A percentile compares a stretch with the other conserved stretches of the same genome.
Evolutionary conservation across 2,329 filamentous ascomycete species (phyloP).

Genomic region (Bipolaris zeicola): DNA sequence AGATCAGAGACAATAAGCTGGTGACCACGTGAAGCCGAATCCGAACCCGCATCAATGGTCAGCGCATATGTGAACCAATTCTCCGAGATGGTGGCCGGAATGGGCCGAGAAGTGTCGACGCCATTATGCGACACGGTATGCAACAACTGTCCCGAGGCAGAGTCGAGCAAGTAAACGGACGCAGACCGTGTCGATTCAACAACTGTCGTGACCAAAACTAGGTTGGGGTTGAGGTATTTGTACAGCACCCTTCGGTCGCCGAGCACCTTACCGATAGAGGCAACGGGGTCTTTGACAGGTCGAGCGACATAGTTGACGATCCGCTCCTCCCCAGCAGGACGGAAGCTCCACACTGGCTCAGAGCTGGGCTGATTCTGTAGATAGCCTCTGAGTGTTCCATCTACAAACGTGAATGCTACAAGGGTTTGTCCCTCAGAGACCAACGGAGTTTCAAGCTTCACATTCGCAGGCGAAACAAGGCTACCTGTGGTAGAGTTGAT

Average conservation of each 20-base stretch:
- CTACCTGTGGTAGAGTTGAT: conserved; percentile 45
- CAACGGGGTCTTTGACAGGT: conserved; percentile 80
- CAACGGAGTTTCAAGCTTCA: conserved; percentile 18
- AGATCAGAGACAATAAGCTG: conserved; percentile 86
- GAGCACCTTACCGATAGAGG: conserved; percentile 92
- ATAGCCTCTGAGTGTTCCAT: conserved; percentile 43
- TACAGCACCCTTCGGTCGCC: conserved; percentile 93
- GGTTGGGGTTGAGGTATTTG: conserved; percentile 93
- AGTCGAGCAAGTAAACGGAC: conserved; percentile 81
- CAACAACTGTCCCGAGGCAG: conserved; percentile 80
- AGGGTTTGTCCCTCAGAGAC: conserved; percentile 30
- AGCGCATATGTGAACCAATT: conserved; percentile 95
- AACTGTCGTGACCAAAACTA: conserved; percentile 74
- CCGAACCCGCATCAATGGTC: conserved; percentile 58
- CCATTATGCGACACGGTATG: conserved; percentile 72
- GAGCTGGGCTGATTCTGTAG: conserved; percentile 28
- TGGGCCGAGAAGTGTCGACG: conserved; percentile 74
- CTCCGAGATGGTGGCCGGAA: conserved; percentile 81
- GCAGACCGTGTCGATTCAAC: conserved; percentile 65
- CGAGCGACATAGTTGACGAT: conserved; percentile 72
- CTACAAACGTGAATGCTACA: conserved; percentile 40
- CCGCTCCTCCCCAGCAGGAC: conserved; percentile 67
- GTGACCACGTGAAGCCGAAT: conserved; percentile 72
- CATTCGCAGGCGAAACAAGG: conserved; percentile 26
- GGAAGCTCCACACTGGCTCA: conserved; percentile 70